phyloP scores from a whole-genome alignment of 2,329 filamentous ascomycete species.

The Boeremia lycopersici region DNA sequence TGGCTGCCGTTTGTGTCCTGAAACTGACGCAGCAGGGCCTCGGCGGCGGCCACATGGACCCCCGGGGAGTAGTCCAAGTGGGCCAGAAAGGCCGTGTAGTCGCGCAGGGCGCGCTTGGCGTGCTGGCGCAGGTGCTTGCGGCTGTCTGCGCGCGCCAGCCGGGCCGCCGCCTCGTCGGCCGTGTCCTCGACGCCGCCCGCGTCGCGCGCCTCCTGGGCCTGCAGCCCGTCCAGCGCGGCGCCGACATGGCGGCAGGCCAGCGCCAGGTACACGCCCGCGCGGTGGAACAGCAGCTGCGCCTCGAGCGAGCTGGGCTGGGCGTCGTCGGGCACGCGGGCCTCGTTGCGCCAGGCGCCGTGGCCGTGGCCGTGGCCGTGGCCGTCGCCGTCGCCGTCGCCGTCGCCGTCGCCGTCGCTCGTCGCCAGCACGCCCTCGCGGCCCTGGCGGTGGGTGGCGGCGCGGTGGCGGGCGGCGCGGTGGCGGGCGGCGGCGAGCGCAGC shows the following conservation, averaged over 20 bases:
- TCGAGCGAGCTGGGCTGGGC: conserved; percentile 78
- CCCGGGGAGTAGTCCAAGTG: conserved; percentile 81
- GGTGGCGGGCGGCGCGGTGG: conserved; percentile 60
- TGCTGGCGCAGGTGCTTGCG: conserved; percentile 73
- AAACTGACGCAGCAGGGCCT: conserved; percentile 50
- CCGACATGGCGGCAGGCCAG: conserved; percentile 71
- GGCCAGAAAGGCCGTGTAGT: conserved; percentile 74
- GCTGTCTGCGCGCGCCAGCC: conserved; percentile 60
- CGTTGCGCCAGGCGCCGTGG: conserved; percentile 55
- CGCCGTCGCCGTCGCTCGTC: conserved; percentile 27
- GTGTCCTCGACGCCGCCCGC: conserved; percentile 41
- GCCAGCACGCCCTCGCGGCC: conserved; percentile 57
- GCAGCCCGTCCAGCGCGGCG: conserved; percentile 59
- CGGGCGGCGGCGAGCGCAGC: conserved; percentile 65
- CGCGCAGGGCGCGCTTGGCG: conserved; percentile 76
- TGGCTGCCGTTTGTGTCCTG: background rate
- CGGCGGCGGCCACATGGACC: conserved; percentile 63
- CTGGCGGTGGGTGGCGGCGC: conserved; percentile 51
- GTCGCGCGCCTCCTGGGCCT: conserved; percentile 46
- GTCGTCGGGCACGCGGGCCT: conserved; percentile 61
- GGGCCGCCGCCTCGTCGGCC: conserved; percentile 55
- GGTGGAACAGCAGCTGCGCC: conserved; percentile 76
- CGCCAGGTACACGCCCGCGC: conserved; percentile 73
- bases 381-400: conserved; percentile 43
- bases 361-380: conserved; percentile 35